Conservation (phyloP, 2,329 filamentous ascomycete genomes). For the Byssoonygena ceratinophila region DNA sequence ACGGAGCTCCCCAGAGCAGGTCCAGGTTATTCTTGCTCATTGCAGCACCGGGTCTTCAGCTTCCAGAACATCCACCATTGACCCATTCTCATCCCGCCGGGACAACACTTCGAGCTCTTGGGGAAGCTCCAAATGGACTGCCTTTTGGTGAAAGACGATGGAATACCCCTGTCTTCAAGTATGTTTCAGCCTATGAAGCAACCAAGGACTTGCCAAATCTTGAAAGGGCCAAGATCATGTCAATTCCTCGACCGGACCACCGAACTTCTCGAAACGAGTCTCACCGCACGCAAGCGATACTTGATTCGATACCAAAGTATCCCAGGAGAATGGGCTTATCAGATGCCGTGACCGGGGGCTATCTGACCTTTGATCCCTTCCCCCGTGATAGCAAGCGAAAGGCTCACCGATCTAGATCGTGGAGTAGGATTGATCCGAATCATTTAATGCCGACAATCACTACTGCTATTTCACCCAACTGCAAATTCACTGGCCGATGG, state of each 20-base stretch:
- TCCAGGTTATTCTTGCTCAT: slow-evolving; percentile 61
- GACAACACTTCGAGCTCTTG: slow-evolving; percentile 37
- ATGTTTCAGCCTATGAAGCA: slow-evolving; percentile 44
- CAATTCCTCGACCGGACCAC: slow-evolving; percentile 59
- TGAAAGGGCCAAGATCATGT: slow-evolving; percentile 51
- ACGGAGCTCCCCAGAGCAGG: slow-evolving; percentile 56
- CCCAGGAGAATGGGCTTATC: slow-evolving; percentile 26
- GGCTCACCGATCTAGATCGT: slow-evolving; percentile 5
- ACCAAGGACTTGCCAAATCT: slow-evolving; percentile 53
- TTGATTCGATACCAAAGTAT: slow-evolving; percentile 49
- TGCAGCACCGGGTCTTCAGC: slow-evolving; percentile 52
- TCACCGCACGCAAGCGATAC: slow-evolving; percentile 34
- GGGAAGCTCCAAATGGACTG: slow-evolving; percentile 50
- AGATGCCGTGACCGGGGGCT: slow-evolving; percentile 15
- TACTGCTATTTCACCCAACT: slow-evolving; percentile 43
- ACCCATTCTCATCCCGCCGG: slow-evolving; percentile 52
- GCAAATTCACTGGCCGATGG: slow-evolving; percentile 45
- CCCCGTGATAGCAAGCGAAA: slow-evolving; percentile 16
- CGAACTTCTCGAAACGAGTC: slow-evolving; percentile 40
- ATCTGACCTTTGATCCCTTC: slow-evolving; percentile 17
- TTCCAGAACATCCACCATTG: slow-evolving; percentile 46
- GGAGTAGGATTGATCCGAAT: slow-evolving; percentile 31
- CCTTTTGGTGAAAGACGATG: slow-evolving; percentile 46
- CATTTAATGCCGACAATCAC: slow-evolving; percentile 53
- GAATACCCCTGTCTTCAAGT: slow-evolving; percentile 47